Conservation (phyloP, 805 yeast species). For the Zygosaccharomyces siamensis region DNA sequence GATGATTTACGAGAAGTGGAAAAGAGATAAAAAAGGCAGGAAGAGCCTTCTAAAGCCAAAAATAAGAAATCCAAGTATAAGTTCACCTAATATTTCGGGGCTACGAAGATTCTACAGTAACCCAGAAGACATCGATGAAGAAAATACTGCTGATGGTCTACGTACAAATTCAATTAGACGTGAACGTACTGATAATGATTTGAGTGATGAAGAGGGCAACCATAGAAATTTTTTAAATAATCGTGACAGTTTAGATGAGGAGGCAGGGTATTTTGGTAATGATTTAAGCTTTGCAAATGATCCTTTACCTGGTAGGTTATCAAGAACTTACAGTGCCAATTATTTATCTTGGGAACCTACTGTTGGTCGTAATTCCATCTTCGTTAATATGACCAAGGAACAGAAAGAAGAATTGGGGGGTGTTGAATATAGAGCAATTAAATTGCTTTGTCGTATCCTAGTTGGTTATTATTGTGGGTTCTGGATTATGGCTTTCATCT, state of each 20-base stretch:
- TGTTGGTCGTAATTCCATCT: conserved; percentile 88
- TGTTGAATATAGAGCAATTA: conserved; percentile 88
- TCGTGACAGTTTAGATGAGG: conserved; percentile 22
- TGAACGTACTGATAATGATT: not conserved
- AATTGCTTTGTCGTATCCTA: conserved; percentile 63
- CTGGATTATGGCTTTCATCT: conserved; percentile 50
- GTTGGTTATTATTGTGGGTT: conserved; percentile 70
- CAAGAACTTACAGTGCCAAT: conserved; percentile 46
- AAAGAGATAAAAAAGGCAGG: conserved; percentile 28
- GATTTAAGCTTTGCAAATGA: conserved; percentile 17
- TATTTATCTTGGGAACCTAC: conserved; percentile 90
- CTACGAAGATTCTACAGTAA: conserved; percentile 2
- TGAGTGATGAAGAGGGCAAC: conserved; percentile 13
- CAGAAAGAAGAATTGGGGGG: conserved; percentile 97
- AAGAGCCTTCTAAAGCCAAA: conserved; percentile 13
- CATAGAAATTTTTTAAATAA: conserved; percentile 16
- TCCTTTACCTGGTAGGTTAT: conserved; percentile 14
- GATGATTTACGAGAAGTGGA: conserved; percentile 35
- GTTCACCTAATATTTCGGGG: not conserved
- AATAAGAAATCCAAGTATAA: not conserved
- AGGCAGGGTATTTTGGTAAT: conserved; percentile 34
- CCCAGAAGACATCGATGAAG: conserved; percentile 1
- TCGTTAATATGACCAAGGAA: conserved; percentile 70
- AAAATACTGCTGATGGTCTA: not conserved
- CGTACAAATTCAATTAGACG: not conserved